Base-by-base conservation (phyloP, 2,329 filamentous ascomycete genomes). In the Epichloe scottii region DNA sequence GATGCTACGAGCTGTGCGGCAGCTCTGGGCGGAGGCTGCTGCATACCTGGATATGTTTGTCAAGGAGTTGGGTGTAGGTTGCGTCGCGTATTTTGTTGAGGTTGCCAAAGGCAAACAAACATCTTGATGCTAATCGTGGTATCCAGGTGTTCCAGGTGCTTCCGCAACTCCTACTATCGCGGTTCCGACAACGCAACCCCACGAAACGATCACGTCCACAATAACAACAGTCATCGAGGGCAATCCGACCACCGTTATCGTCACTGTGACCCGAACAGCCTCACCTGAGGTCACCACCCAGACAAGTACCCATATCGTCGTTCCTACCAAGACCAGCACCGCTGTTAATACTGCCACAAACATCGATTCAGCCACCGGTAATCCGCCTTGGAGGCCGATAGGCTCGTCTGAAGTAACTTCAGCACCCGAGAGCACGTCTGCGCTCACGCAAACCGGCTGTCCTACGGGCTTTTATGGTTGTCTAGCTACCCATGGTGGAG, bases 381-480 rank as follows among this genome's bases (percentile, higher is more conserved):
- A 65, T 11, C 62, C 72, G 2, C 74, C 77, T 1, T 71, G 74
- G 59, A 71, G 75, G 15, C 77, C 74, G 12, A 58, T 53, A 3
- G 41, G 52, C 33, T 48, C 53, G 8, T 43, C 51, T 5, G 46
- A 49, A 3, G 75, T 71, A 12, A 61, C 61, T 21, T 58, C 65
- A 45, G 58, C 64, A 48, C 69, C 70, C 1, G 59, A 63, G 8
- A 67, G 66, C 15, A 68, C 68, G 26, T 6, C 47, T 17, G 62
- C 43, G 55, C 65, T 71, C 12, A 67, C 66, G 11, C 67, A 69
- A 51, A 61, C 61, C 5, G 67, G 67, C 59, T 97, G 91, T 59
- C 91, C 91, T 0, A 90, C 84, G 0, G 90, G 90, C 2, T 97
- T 90, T 72, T 97, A 97, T 66, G 84, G 88, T 48, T 97, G 91